Evolutionary conservation across 768 basidiomycete species (phyloP).

Genomic region (Tylopilus cervinicoccineus): DNA sequence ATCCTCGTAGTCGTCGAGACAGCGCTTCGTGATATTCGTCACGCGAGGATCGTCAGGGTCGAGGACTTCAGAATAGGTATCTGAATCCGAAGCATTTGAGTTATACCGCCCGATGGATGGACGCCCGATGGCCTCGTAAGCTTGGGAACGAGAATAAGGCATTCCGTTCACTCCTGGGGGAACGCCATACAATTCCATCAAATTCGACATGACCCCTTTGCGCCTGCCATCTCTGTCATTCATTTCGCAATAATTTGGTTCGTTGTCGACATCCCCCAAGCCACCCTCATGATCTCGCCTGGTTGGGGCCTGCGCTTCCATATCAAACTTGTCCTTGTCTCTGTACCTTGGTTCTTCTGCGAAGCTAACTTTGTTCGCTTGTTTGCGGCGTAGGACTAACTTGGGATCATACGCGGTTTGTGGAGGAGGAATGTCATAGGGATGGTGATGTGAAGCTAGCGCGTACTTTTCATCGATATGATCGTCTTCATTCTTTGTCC

Average conservation of each 20-base stretch:
- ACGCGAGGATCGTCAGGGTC: slow-evolving; percentile 74
- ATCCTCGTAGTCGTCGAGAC: slow-evolving; percentile 57
- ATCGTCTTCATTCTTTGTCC: slow-evolving; percentile 10
- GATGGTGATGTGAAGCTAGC: slow-evolving; percentile 55
- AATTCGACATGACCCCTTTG: slow-evolving; percentile 27
- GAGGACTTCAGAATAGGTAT: slow-evolving; percentile 46
- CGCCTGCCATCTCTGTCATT: slow-evolving; percentile 23
- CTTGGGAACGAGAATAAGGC: slow-evolving; percentile 23
- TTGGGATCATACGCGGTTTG: slow-evolving; percentile 35
- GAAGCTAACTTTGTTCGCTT: slow-evolving; percentile 39
- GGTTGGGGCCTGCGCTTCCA: slow-evolving; percentile 20
- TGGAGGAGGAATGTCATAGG: slow-evolving; percentile 58
- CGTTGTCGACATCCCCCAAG: slow-evolving; percentile 20
- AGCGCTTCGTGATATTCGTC: slow-evolving; percentile 49
- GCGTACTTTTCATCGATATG: slow-evolving; percentile 41
- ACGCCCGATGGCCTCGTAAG: slow-evolving; percentile 11
- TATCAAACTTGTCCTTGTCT: slow-evolving; percentile 17
- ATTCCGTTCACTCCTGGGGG: slow-evolving; percentile 20
- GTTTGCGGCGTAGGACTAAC: slow-evolving; percentile 5
- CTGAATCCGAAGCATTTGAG: slow-evolving; percentile 41
- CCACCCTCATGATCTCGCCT: slow-evolving; percentile 4
- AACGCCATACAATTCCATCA: slow-evolving; percentile 31
- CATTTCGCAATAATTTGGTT: slow-evolving; percentile 12
- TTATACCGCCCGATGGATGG: slow-evolving; percentile 31
- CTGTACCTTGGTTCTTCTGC: slow-evolving; percentile 22